Evolutionary conservation across 176 grass and related monocot species (phyloP).

Genomic region (Bothriochloa decipiens): DNA sequence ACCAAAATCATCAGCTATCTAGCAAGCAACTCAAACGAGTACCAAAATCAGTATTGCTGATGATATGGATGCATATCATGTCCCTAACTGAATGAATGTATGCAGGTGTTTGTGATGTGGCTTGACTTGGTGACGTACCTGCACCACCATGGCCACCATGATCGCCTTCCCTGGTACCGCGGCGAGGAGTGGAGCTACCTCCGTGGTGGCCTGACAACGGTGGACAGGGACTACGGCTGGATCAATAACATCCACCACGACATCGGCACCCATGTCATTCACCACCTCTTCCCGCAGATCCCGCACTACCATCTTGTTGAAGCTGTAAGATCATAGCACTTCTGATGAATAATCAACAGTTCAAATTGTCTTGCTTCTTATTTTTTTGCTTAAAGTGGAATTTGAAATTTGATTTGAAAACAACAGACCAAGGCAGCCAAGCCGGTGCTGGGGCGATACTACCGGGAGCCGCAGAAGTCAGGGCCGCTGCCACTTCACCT

Average conservation of each 20-base stretch:
- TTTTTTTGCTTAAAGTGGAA: no score
- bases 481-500: conserved; percentile 73
- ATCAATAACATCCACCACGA: conserved; percentile 96
- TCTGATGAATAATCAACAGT: conserved; percentile 14
- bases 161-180: conserved; percentile 85
- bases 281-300: conserved; percentile 96
- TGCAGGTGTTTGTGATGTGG: conserved; percentile 93
- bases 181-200: conserved; percentile 97
- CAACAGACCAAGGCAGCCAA: conserved; percentile 74
- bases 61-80: no score
- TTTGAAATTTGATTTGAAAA: not conserved
- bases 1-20: no score
- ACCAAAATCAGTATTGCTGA: no score
- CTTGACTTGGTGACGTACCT: conserved; percentile 87
- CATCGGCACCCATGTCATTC: conserved; percentile 96
- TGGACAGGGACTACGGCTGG: conserved; percentile 94
- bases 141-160: conserved; percentile 71
- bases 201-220: conserved; percentile 75
- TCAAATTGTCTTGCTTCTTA: no score
- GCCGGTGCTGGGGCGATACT: conserved; percentile 75
- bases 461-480: conserved; percentile 74
- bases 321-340: conserved; percentile 48
- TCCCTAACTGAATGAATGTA: not conserved
- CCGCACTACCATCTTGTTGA: conserved; percentile 88
- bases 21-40: no score